Evolutionary conservation across 2,329 filamentous ascomycete genomes (phyloP).

Genomic region (Orbilia blumenaviensis): DNA sequence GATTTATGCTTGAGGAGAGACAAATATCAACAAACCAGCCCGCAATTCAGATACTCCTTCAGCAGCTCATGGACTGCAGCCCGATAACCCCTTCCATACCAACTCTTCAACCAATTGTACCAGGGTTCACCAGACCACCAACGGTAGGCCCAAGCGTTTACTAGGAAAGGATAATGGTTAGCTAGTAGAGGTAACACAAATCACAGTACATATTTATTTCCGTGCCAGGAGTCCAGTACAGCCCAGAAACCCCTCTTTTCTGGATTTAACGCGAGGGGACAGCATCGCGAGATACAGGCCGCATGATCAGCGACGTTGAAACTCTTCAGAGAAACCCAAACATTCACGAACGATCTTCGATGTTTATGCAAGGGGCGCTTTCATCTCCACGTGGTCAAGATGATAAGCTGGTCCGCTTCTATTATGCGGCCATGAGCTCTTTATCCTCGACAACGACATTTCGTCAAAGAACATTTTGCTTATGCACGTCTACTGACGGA

Average conservation of each 20-base stretch:
- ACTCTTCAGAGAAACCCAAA: not conserved
- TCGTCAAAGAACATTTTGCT: not conserved
- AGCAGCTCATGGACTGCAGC: not conserved
- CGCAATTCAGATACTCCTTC: not conserved
- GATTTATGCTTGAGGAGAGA: too few species aligned
- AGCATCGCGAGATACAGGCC: not conserved
- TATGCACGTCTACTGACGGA: not conserved
- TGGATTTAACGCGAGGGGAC: not conserved
- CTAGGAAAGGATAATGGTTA: not conserved
- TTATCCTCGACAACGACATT: not conserved
- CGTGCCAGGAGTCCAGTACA: not conserved
- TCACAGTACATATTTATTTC: not conserved
- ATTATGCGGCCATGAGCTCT: not conserved
- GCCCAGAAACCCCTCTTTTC: not conserved
- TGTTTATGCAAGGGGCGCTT: not conserved
- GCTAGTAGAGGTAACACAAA: not conserved
- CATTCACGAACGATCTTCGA: not conserved
- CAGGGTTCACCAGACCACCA: too few species aligned
- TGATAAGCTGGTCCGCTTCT: not conserved
- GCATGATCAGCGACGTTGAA: conserved; percentile 6
- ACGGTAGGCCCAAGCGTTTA: too few species aligned
- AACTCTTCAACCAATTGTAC: not conserved
- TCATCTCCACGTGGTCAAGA: not conserved
- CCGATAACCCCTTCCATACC: not conserved
- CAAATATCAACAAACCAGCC: too few species aligned